These are phyloP conservation scores for Panaeolus papilionaceus DNA, from an alignment of 768 basidiomycete species.

Conservation along the genomic window DNA sequence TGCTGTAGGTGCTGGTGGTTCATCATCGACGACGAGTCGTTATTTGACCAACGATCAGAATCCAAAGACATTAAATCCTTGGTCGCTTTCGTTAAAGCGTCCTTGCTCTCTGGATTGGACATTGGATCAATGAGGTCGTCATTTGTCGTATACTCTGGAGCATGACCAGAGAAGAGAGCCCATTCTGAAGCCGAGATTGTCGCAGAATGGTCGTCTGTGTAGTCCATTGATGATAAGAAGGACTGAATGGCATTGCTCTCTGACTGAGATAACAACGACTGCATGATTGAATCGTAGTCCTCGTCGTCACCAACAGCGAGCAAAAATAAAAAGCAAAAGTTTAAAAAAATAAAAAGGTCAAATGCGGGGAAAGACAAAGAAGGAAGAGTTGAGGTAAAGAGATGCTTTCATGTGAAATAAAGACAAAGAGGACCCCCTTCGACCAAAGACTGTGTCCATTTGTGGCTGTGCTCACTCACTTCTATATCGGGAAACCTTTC, in stretches of 20 bases:
- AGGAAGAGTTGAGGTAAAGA: not conserved
- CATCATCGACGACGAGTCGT: conserved; percentile 23
- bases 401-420: conserved; percentile 12
- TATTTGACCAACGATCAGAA: conserved; percentile 41
- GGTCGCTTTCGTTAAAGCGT: conserved; percentile 78
- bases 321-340: not conserved
- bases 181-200: conserved; percentile 52
- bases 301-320: conserved; percentile 2
- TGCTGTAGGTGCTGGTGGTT: conserved; percentile 25
- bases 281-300: conserved; percentile 40
- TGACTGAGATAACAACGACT: conserved; percentile 65
- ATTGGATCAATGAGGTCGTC: conserved; percentile 51
- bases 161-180: conserved; percentile 34
- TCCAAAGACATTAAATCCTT: conserved; percentile 85
- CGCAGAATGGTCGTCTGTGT: conserved; percentile 33
- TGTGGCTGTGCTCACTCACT: not conserved
- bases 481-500: conserved; percentile 8
- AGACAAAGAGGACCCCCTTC: not conserved
- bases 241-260: conserved; percentile 74
- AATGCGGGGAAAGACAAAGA: conserved; percentile 14
- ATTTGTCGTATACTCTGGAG: conserved; percentile 30
- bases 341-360: not conserved
- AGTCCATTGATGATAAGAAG: conserved; percentile 65
- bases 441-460: not conserved
- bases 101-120: conserved; percentile 53